phyloP scores from a whole-genome alignment of 2,329 filamentous ascomycete genomes.

The Aquanectria penicillioides region DNA sequence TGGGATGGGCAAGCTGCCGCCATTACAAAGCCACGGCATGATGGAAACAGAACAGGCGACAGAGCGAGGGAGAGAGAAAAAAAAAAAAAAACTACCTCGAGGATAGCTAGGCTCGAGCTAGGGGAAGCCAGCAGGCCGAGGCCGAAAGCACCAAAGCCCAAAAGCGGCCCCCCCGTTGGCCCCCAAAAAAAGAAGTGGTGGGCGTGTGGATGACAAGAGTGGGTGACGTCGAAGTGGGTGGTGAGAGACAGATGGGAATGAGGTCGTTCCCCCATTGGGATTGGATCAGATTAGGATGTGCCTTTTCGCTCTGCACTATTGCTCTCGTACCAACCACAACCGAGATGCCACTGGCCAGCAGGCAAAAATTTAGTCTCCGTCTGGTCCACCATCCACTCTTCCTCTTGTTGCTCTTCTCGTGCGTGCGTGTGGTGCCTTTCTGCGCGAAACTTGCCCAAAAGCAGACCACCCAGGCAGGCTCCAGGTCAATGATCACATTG shows the following conservation, averaged over 20 bases:
- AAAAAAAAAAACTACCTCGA: not conserved
- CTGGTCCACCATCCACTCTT: too few relatives aligned
- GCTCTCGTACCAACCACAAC: too few relatives aligned
- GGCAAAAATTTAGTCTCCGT: too few relatives aligned
- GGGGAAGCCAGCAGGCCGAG: too few relatives aligned
- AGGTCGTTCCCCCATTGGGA: not conserved
- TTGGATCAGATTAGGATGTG: conserved; percentile 5
- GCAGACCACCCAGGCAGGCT: conserved; percentile 15
- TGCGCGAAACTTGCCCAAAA: too few relatives aligned
- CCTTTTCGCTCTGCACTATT: not conserved
- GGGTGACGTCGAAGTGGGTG: conserved; percentile 1
- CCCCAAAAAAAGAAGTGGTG: not conserved
- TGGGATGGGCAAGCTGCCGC: too few relatives aligned
- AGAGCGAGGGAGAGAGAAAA: too few relatives aligned
- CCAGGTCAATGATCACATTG: conserved; percentile 22
- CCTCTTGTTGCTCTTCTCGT: not conserved
- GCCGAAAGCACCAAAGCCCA: not conserved
- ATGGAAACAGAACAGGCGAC: too few relatives aligned
- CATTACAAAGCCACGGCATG: too few relatives aligned
- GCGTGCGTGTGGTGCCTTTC: not conserved
- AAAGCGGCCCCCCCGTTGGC: not conserved
- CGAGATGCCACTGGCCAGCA: too few relatives aligned
- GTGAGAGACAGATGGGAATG: conserved; percentile 5
- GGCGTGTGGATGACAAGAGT: not conserved
- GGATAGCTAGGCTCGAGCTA: too few relatives aligned